Evolutionary conservation across 2,329 filamentous ascomycete species (phyloP).

Genomic region (Talaromyces verruculosus): DNA sequence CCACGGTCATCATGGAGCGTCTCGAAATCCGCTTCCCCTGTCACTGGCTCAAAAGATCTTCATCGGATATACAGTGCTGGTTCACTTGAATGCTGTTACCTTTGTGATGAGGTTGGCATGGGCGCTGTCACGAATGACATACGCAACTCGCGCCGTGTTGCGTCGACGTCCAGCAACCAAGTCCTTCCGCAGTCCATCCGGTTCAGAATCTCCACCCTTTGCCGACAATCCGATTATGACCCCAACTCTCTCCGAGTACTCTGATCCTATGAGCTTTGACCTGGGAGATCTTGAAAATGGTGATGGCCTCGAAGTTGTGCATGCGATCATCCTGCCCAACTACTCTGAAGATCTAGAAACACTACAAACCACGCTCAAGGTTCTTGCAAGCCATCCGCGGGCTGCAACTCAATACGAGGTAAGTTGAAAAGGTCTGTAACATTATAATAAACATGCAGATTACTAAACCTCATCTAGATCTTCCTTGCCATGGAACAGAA

Average conservation of each 20-base stretch:
- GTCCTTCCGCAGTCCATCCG: background rate
- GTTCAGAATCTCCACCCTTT: background rate
- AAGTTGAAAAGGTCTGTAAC: constrained; percentile 40
- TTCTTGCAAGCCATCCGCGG: constrained; percentile 65
- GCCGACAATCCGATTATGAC: constrained; percentile 22
- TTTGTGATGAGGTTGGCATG: constrained; percentile 54
- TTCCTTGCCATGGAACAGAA: constrained; percentile 73
- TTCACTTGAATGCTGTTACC: constrained; percentile 63
- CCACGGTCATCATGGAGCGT: background rate
- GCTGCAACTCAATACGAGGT: constrained; percentile 68
- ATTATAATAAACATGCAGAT: background rate
- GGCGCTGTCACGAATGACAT: constrained; percentile 48
- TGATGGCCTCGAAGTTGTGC: constrained; percentile 54
- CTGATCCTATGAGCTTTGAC: constrained; percentile 22
- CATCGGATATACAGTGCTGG: constrained; percentile 64
- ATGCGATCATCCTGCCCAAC: constrained; percentile 70
- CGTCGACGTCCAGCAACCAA: constrained; percentile 23
- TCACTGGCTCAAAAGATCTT: constrained; percentile 46
- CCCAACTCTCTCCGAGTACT: constrained; percentile 7
- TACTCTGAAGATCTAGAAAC: constrained; percentile 73
- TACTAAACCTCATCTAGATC: constrained; percentile 49
- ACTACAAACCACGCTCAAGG: constrained; percentile 66
- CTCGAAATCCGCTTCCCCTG: constrained; percentile 19
- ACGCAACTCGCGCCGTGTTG: constrained; percentile 26
- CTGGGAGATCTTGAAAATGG: constrained; percentile 54